Conservation (phyloP, 2,329 filamentous ascomycete genomes). For the Neonectria faginata region DNA sequence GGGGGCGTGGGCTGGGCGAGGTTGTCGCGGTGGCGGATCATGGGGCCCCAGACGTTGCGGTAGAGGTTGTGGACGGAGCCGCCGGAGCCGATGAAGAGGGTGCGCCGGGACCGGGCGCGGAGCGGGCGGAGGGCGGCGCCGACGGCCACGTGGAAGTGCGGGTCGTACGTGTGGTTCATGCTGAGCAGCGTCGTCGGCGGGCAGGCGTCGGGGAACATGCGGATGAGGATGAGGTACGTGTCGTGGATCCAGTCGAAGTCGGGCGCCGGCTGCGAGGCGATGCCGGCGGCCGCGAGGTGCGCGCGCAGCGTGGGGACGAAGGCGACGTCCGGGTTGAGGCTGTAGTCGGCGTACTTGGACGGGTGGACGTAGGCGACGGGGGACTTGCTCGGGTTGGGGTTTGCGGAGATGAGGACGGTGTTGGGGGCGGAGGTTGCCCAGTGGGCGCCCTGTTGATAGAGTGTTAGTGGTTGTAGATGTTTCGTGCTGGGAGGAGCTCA, state of each 20-base stretch:
- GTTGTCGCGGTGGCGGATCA: conserved; percentile 64
- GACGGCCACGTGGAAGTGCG: conserved; percentile 41
- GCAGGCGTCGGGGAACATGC: conserved; percentile 75
- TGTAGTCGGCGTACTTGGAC: too few relatives aligned
- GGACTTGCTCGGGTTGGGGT: too few relatives aligned
- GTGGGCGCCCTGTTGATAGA: too few relatives aligned
- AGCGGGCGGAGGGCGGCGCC: conserved; percentile 32
- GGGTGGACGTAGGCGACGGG: too few relatives aligned
- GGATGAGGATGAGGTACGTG: conserved; percentile 74
- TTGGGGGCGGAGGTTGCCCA: too few relatives aligned
- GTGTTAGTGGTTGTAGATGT: too few relatives aligned
- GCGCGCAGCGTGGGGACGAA: too few relatives aligned
- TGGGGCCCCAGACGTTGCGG: conserved; percentile 73
- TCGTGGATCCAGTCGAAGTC: conserved; percentile 68
- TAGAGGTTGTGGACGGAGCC: conserved; percentile 79
- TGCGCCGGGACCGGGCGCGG: conserved; percentile 17
- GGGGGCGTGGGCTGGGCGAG: conserved; percentile 32
- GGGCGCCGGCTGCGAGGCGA: too few relatives aligned
- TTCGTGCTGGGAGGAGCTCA: not conserved
- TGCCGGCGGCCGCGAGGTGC: too few relatives aligned
- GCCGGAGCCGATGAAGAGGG: conserved; percentile 68
- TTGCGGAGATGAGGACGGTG: too few relatives aligned
- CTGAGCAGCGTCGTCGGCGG: conserved; percentile 68
- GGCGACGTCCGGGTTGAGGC: too few relatives aligned
- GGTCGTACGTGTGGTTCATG: conserved; percentile 42